phyloP scores from a whole-genome alignment of 306 rosid species.

The Pyrus bretschneideri region DNA sequence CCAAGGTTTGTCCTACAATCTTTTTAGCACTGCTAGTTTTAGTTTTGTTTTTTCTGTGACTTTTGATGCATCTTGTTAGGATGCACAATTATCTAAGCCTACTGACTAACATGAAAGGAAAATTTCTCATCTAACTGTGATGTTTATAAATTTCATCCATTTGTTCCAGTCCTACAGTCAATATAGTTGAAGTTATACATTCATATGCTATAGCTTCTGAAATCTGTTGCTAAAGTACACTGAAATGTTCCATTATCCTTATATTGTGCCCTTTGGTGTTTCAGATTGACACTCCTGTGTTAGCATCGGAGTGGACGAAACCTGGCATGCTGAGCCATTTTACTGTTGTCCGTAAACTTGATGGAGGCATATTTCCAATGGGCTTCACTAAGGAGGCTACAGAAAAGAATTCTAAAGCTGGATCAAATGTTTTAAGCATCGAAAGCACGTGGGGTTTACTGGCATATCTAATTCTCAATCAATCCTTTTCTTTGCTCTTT shows the following conservation, averaged over 20 bases:
- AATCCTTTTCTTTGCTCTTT: constrained; percentile 1
- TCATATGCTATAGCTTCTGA: not conserved
- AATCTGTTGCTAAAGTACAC: not conserved
- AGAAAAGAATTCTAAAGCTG: constrained; percentile 66
- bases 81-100: not conserved
- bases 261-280: constrained; percentile 25
- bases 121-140: not conserved
- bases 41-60: not conserved
- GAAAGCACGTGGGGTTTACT: constrained; percentile 66
- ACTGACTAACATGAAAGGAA: not conserved
- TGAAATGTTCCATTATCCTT: not conserved
- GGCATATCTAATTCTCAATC: constrained; percentile 2
- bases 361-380: constrained; percentile 79
- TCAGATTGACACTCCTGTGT: constrained; percentile 93
- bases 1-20: constrained; percentile 55
- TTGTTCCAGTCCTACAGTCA: not conserved
- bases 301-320: constrained; percentile 84
- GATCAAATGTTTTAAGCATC: constrained; percentile 57
- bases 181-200: not conserved
- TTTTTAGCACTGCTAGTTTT: constrained; percentile 13
- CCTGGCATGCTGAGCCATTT: constrained; percentile 82
- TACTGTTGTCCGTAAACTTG: constrained; percentile 88
- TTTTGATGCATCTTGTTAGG: not conserved
- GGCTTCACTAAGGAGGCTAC: constrained; percentile 68
- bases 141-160: not conserved